Evolutionary conservation across 2,329 filamentous ascomycete genomes (phyloP), one percentile per base, ranked within the genome.

Genomic region (Monosporascus sp.): DNA sequence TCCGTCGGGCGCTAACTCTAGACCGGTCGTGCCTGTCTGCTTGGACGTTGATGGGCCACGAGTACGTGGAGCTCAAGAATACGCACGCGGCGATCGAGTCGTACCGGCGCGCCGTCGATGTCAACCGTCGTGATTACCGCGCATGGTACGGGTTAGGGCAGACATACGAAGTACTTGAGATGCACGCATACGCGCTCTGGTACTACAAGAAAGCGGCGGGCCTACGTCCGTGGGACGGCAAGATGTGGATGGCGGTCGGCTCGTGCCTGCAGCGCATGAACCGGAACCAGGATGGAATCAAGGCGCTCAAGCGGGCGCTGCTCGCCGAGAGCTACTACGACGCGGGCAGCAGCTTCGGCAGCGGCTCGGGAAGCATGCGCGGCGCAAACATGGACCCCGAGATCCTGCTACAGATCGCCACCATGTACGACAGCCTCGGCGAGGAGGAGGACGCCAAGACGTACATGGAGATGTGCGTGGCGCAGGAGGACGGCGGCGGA

Each of bases 41-140:
- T 2, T 99, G 94, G 94, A 99, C 94, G 0, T 78, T 99, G 1
- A 97, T 99, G 93, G 94, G 94, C 1, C 94, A 99, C 70, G 94
- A 99, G 69, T 99, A 97, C 62, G 91, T 97, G 51, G 94, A 99
- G 70, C 85, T 99, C 72, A 99, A 97, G 67, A 99, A 99, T 68
- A 97, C 93, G 0, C 94, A 99, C 64, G 93, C 94, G 0, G 94
- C 94, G 8, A 97, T 99, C 56, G 94, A 99, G 69, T 96, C 90
- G 1, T 99, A 99, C 66, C 85, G 94, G 2, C 86, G 94, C 42
- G 94, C 94, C 1, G 93, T 99, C 1, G 94, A 99, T 64, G 90
- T 94, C 61, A 97, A 99, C 65, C 84, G 93, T 36, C 90, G 94
- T 62, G 94, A 99, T 69, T 97, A 97, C 69, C 88, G 94, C 53